These are phyloP conservation scores for Penicillium coprophilum DNA, from an alignment of 495 filamentous ascomycete species.

Conservation along the genomic window DNA sequence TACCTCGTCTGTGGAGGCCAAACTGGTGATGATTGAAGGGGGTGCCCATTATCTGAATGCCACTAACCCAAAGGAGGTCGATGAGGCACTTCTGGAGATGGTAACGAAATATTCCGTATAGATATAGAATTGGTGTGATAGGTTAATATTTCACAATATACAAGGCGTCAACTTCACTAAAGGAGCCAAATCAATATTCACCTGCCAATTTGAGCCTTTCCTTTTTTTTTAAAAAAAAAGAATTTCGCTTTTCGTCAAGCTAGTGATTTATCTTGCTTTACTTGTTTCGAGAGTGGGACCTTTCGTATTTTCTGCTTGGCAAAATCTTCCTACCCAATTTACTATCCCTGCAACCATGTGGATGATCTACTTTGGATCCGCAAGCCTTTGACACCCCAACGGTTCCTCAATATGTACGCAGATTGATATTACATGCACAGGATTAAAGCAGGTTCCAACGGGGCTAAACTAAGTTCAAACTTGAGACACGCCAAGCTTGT, in stretches of 20 bases:
- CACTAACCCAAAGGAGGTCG: slow-evolving; percentile 55
- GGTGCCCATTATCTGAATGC: slow-evolving; percentile 62
- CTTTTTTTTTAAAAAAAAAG: too few species aligned
- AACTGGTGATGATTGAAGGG: slow-evolving; percentile 50
- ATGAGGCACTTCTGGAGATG: slow-evolving; percentile 51
- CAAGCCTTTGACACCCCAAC: neutral
- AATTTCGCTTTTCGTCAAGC: too few species aligned
- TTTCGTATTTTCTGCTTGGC: neutral
- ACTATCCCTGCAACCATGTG: neutral
- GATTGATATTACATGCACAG: neutral
- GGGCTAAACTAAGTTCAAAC: neutral
- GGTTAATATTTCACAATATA: too few species aligned
- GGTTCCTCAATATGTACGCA: neutral
- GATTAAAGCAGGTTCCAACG: neutral
- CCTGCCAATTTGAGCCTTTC: too few species aligned
- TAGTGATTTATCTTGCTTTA: neutral
- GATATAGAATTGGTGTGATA: too few species aligned
- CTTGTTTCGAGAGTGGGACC: neutral
- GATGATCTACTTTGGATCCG: neutral
- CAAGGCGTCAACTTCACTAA: too few species aligned
- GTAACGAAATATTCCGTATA: slow-evolving; percentile 25
- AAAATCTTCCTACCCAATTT: neutral
- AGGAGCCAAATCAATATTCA: too few species aligned
- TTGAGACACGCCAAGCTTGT: neutral
- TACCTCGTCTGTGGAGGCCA: slow-evolving; percentile 50